Percentiles rank a stretch among this genome's conserved stretches.
Evolutionary conservation across 148 eudicot species (phyloP).

Genomic region (Persicaria maculosa): DNA sequence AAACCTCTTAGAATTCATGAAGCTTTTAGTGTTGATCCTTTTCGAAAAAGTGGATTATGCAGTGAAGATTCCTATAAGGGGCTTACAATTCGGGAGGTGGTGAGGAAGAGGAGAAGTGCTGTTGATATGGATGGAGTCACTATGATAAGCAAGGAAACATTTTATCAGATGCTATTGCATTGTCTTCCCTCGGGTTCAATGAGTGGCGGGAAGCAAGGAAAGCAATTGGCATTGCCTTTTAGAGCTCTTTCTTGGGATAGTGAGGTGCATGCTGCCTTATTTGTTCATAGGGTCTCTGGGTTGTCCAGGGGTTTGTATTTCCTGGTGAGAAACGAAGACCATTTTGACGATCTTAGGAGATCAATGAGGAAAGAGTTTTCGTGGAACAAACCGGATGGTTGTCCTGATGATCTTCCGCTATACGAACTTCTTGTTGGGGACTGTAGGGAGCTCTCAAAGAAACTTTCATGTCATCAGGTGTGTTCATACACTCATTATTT

Average conservation of each 20-base stretch:
- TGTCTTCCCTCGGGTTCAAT: conserved; percentile 73
- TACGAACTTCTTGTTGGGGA: conserved; percentile 66
- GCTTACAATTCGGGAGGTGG: conserved; percentile 54
- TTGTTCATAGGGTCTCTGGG: conserved; percentile 82
- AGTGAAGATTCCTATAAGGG: conserved; percentile 60
- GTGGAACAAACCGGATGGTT: conserved; percentile 86
- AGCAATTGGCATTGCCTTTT: conserved; percentile 79
- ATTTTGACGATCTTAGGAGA: conserved; percentile 60
- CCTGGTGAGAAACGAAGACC: conserved; percentile 82
- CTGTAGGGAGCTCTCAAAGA: conserved; percentile 46
- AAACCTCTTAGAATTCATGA: conserved; percentile 44
- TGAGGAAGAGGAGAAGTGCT: conserved; percentile 83
- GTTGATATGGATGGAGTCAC: conserved; percentile 91
- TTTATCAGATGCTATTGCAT: conserved; percentile 82
- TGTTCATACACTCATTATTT: neutral
- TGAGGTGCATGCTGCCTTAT: conserved; percentile 84
- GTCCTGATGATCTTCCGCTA: conserved; percentile 74
- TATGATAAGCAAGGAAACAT: conserved; percentile 44
- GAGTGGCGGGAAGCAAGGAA: conserved; percentile 49
- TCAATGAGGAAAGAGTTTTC: conserved; percentile 56
- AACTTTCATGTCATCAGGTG: conserved; percentile 94
- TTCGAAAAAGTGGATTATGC: conserved; percentile 41
- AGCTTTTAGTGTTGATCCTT: conserved; percentile 35
- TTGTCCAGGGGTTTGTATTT: conserved; percentile 77
- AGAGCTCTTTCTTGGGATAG: conserved; percentile 77